Evolutionary conservation across 345 rosid species (phyloP), one percentile per base, ranked within the genome.

Genomic region (Salix arbutifolia): DNA sequence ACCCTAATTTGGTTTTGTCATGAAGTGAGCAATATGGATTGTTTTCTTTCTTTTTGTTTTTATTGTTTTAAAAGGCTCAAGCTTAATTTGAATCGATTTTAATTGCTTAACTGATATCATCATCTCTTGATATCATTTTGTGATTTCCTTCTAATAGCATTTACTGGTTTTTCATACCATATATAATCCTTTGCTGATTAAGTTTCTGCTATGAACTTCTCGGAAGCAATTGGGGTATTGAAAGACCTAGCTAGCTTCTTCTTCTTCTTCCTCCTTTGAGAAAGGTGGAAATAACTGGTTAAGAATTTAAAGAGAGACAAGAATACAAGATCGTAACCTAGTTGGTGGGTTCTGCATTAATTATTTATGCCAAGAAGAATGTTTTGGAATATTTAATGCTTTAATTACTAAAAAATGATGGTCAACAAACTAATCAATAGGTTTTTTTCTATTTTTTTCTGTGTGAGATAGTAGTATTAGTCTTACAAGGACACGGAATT

Each of bases 1-100:
- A 72, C 81, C 81, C 75, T 71, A 78, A 65, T 72, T 65, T 46
- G 40, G 58, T 53, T 66, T 10, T 65, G 31, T 31, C 9, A 8
- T 23, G 17, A 31, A n/a, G 30, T 48, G 12, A 17, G 60, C 48
- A 2, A 40, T 40, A 33, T 28, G 26, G 38, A 23, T 26, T 6
- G 12, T 31, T 30, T 35, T 26, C 23, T 30, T 65, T 75, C 65
- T 68, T 3, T 31, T 4, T 58, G 13, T 58, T 23, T 25, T 56
- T 19, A 4, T 56, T n/a, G 62, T 58, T 6, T 10, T 4, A 58
- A n/a, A 26, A 33, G 61, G 28, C 14, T 58, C 64, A 10, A 9
- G 64, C 64, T 25, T 12, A n/a, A n/a, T 21, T 53, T 53, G 25
- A 21, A 56, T 23, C 62, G 8, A 56, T n/a, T 56, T 56, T 9